Percentiles rank a stretch among this genome's conserved stretches.
phyloP scores from a whole-genome alignment of 441 rosid species.

The Mallotus japonicus region DNA sequence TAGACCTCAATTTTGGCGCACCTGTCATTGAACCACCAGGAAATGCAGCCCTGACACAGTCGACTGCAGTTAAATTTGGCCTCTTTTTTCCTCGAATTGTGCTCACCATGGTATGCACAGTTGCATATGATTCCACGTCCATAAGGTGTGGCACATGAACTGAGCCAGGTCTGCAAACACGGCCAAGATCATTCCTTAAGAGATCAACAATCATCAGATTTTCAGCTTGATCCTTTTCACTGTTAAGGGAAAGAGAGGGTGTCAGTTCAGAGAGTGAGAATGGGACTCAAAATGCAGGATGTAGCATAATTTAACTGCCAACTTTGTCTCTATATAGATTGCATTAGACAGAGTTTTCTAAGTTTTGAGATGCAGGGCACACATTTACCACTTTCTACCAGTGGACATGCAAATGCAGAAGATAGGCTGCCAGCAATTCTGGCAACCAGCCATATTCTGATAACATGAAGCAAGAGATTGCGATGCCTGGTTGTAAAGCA shows the following conservation, averaged over 20 bases:
- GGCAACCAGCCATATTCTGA: neutral
- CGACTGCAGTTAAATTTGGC: slow-evolving; percentile 58
- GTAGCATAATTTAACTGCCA: neutral
- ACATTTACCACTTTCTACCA: neutral
- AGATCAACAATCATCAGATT: slow-evolving; percentile 98
- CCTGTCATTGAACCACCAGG: slow-evolving; percentile 99
- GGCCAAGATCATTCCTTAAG: slow-evolving; percentile 90
- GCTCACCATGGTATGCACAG: slow-evolving; percentile 98
- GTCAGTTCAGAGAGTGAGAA: neutral
- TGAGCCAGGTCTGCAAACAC: slow-evolving; percentile 84
- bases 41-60: slow-evolving; percentile 83
- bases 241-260: slow-evolving; percentile 26
- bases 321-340: neutral
- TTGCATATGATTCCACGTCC: slow-evolving; percentile 94
- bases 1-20: slow-evolving; percentile 93
- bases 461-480: neutral
- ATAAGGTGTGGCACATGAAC: slow-evolving; percentile 89
- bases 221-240: slow-evolving; percentile 97
- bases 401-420: neutral
- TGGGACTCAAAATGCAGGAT: neutral
- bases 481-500: neutral
- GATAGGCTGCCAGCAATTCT: neutral
- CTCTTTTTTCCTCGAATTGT: slow-evolving; percentile 71
- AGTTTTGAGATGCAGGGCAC: neutral
- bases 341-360: neutral